These are phyloP conservation scores for Ramularia endophylla DNA, from an alignment of 2,329 filamentous ascomycete species.

Conservation along the genomic window DNA sequence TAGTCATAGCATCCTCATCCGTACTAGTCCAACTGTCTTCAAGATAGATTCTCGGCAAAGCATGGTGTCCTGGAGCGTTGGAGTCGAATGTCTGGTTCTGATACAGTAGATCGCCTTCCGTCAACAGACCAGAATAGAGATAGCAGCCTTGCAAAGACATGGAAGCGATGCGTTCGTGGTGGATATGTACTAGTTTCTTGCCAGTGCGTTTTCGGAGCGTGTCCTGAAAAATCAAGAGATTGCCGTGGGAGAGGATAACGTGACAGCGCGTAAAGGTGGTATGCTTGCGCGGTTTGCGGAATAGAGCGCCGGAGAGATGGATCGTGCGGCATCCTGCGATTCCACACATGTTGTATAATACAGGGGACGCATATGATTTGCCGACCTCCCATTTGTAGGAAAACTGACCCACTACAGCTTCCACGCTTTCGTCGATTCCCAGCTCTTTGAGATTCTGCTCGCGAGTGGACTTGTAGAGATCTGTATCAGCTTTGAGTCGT, in stretches of 20 bases:
- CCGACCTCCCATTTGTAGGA: constrained; percentile 63
- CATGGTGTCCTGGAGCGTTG: constrained; percentile 54
- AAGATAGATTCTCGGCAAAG: constrained; percentile 55
- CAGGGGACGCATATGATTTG: constrained; percentile 55
- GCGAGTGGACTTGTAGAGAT: constrained; percentile 52
- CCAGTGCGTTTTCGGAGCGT: constrained; percentile 51
- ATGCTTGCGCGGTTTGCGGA: constrained; percentile 58
- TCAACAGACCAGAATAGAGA: constrained; percentile 58
- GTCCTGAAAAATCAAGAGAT: constrained; percentile 57
- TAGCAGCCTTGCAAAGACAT: constrained; percentile 60
- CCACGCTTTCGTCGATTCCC: constrained; percentile 59
- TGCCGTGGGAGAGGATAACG: constrained; percentile 55
- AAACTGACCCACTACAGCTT: constrained; percentile 60
- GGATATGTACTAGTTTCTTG: constrained; percentile 52
- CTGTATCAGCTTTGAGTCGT: constrained; percentile 51
- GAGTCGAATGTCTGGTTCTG: constrained; percentile 59
- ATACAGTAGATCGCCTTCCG: constrained; percentile 57
- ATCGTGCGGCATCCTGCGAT: constrained; percentile 58
- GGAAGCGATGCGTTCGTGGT: constrained; percentile 54
- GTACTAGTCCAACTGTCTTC: constrained; percentile 56
- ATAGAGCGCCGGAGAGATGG: constrained; percentile 56
- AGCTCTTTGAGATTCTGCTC: constrained; percentile 53
- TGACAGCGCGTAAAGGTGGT: constrained; percentile 55
- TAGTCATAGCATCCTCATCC: constrained; percentile 61
- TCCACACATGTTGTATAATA: constrained; percentile 64